Conservation (phyloP, 148 eudicot species). For the Fallopia convolvulus region DNA sequence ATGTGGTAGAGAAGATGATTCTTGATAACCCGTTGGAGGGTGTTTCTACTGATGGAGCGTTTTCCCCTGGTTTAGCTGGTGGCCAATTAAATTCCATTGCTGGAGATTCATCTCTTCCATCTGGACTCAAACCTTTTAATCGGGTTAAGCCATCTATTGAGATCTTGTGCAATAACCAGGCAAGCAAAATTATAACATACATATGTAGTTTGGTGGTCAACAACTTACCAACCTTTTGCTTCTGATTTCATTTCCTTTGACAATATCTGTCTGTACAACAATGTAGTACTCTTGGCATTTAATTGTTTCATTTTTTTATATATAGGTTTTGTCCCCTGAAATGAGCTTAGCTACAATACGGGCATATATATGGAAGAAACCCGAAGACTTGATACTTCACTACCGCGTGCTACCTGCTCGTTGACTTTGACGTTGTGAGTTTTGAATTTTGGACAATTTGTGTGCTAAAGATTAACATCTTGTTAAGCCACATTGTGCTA, state of each 20-base stretch:
- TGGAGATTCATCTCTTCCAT: slow-evolving; percentile 59
- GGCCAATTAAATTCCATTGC: slow-evolving; percentile 41
- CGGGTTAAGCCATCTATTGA: slow-evolving; percentile 81
- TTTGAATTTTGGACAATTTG: neutral
- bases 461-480: neutral
- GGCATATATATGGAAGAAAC: slow-evolving; percentile 85
- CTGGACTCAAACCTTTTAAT: slow-evolving; percentile 71
- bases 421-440: neutral
- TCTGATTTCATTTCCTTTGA: neutral
- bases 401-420: slow-evolving; percentile 37
- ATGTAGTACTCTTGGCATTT: neutral
- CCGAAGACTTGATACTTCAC: slow-evolving; percentile 80
- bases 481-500: neutral
- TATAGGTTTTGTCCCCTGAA: slow-evolving; percentile 78
- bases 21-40: slow-evolving; percentile 69
- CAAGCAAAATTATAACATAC: slow-evolving; percentile 13
- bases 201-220: neutral
- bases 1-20: slow-evolving; percentile 85
- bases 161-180: slow-evolving; percentile 96
- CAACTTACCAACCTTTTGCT: neutral
- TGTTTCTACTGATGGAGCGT: slow-evolving; percentile 45
- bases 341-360: slow-evolving; percentile 98
- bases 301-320: neutral
- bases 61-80: slow-evolving; percentile 47
- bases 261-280: neutral